These are phyloP conservation scores for Zizania latifolia DNA, from an alignment of 176 grass and related monocot species.

Conservation along the genomic window DNA sequence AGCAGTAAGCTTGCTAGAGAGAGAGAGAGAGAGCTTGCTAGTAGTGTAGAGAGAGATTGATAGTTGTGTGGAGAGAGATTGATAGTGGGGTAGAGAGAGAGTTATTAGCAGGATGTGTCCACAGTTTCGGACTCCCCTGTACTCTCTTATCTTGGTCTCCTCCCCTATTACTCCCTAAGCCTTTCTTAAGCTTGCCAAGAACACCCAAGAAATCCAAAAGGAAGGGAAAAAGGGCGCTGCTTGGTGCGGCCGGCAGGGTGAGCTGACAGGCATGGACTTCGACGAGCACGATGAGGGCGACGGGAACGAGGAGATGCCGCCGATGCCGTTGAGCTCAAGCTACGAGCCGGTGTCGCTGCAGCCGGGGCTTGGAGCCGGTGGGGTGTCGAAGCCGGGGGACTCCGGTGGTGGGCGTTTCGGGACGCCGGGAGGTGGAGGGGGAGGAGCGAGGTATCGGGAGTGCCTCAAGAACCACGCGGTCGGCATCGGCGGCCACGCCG, in stretches of 20 bases:
- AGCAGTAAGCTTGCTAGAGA: too few relatives aligned
- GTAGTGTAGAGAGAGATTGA: slow-evolving; percentile 20
- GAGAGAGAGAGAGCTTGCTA: slow-evolving; percentile 6
- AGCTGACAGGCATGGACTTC: slow-evolving; percentile 48
- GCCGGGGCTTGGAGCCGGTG: background rate
- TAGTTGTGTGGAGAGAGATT: slow-evolving; percentile 13
- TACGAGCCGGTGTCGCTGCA: slow-evolving; percentile 37
- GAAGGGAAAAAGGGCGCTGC: background rate
- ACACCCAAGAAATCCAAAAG: slow-evolving; percentile 11
- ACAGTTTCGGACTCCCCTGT: background rate
- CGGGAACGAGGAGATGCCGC: slow-evolving; percentile 49
- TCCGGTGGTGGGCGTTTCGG: slow-evolving; percentile 4
- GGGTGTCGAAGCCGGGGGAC: slow-evolving; percentile 19
- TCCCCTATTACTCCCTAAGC: slow-evolving; percentile 40
- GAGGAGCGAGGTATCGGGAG: slow-evolving; percentile 47
- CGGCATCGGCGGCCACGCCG: slow-evolving; percentile 72
- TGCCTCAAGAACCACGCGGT: slow-evolving; percentile 96
- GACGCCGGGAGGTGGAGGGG: background rate
- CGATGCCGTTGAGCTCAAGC: slow-evolving; percentile 44
- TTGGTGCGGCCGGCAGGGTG: background rate
- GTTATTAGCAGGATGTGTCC: slow-evolving; percentile 38
- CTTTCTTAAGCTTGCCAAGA: slow-evolving; percentile 38
- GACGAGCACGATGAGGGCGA: slow-evolving; percentile 52
- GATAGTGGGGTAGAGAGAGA: slow-evolving; percentile 22
- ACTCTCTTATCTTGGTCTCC: slow-evolving; percentile 17